Percentiles rank a stretch among this genome's conserved stretches.
These are phyloP conservation scores for Cronartium quercuum DNA, from an alignment of 1,284 basidiomycete genomes.

Conservation along the genomic window DNA sequence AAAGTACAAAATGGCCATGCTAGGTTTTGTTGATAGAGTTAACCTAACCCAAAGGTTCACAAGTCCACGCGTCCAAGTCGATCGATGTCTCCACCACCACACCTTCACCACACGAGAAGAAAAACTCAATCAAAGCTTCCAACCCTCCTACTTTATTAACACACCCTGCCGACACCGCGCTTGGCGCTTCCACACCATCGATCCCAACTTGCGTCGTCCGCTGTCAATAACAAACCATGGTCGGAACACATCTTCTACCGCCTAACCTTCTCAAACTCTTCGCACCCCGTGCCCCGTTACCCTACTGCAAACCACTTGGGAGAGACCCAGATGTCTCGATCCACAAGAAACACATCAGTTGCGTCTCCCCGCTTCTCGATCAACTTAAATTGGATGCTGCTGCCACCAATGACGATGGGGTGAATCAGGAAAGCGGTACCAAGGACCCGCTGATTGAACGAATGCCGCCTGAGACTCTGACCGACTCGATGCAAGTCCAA, in stretches of 20 bases:
- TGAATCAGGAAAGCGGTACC: constrained; percentile 30
- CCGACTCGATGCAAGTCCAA: constrained; percentile 33
- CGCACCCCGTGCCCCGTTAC: constrained; percentile 77
- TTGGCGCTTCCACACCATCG: no score
- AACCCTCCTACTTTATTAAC: no score
- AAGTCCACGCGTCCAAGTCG: no score
- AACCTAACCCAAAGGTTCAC: no score
- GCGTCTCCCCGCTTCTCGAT: constrained; percentile 67
- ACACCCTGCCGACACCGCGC: no score
- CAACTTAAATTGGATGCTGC: constrained; percentile 70
- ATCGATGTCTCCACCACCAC: no score
- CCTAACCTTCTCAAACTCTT: constrained; percentile 92
- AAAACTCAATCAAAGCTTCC: no score
- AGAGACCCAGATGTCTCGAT: constrained; percentile 69
- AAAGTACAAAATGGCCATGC: no score
- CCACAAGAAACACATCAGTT: constrained; percentile 60
- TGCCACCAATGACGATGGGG: constrained; percentile 47
- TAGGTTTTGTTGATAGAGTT: no score
- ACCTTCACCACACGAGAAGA: no score
- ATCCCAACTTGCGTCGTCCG: no score
- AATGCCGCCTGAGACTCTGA: constrained; percentile 37
- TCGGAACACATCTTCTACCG: constrained; percentile 59
- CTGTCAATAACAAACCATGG: constrained; percentile 7
- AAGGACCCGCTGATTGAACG: constrained; percentile 33
- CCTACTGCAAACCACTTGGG: constrained; percentile 74